These are phyloP conservation scores for Diaporthe capsici DNA, from an alignment of 2,329 filamentous ascomycete species.

Conservation along the genomic window DNA sequence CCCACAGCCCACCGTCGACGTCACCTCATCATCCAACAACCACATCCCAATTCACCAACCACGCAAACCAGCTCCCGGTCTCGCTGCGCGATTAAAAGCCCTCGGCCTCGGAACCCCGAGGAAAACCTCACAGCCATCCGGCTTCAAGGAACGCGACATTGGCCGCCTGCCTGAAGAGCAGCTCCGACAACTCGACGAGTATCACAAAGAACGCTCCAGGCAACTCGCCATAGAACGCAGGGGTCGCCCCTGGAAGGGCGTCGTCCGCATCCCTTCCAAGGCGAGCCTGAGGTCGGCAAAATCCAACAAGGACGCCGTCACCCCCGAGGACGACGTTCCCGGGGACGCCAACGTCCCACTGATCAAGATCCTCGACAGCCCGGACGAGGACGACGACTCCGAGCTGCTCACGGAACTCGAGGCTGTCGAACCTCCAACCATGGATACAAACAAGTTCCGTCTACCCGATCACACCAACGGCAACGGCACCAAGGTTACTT, in stretches of 20 bases:
- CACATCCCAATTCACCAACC: slow-evolving; percentile 51
- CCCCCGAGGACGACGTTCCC: slow-evolving; percentile 37
- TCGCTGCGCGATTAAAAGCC: slow-evolving; percentile 75
- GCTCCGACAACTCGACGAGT: slow-evolving; percentile 77
- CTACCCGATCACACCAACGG: slow-evolving; percentile 78
- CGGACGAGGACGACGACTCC: slow-evolving; percentile 48
- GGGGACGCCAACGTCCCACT: slow-evolving; percentile 43
- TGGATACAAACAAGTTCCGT: slow-evolving; percentile 82
- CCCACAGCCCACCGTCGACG: slow-evolving; percentile 33
- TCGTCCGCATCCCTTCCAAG: slow-evolving; percentile 64
- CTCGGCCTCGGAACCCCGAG: slow-evolving; percentile 69
- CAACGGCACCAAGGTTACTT: slow-evolving; percentile 75
- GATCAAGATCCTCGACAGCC: slow-evolving; percentile 49
- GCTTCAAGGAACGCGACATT: slow-evolving; percentile 61
- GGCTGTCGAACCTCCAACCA: slow-evolving; percentile 65
- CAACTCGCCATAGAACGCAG: slow-evolving; percentile 71
- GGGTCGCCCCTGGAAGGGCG: slow-evolving; percentile 80
- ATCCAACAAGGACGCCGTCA: slow-evolving; percentile 38
- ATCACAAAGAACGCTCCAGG: slow-evolving; percentile 70
- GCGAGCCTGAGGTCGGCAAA: slow-evolving; percentile 48
- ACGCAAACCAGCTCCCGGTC: slow-evolving; percentile 74
- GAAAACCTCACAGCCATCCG: slow-evolving; percentile 53
- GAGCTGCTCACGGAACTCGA: slow-evolving; percentile 67
- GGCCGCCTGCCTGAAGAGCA: slow-evolving; percentile 80
- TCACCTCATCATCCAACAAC: slow-evolving; percentile 43